Percentiles rank a stretch among this genome's conserved stretches.
Conservation (phyloP, 1,139 yeast species). For the Lodderomyces pseudojiufengensis region DNA sequence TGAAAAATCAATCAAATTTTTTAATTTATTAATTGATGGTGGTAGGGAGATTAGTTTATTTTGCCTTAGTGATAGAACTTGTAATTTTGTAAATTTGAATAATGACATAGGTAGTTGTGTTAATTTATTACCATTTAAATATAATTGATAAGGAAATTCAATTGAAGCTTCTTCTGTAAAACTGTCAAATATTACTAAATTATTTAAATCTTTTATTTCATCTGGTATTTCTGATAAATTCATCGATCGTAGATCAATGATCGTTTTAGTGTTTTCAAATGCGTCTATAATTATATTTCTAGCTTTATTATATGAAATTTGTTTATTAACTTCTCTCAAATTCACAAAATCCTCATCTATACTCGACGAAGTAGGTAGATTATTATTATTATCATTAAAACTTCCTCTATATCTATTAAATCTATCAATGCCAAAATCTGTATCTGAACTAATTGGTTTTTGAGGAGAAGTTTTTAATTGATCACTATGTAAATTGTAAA, state of each 20-base stretch:
- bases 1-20: slow-evolving; percentile 35
- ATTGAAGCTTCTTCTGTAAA: slow-evolving; percentile 41
- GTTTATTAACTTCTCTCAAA: background rate
- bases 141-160: slow-evolving; percentile 36
- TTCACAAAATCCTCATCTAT: background rate
- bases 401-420: slow-evolving; percentile 38
- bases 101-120: slow-evolving; percentile 33
- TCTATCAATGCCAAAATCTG: slow-evolving; percentile 46
- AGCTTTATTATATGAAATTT: slow-evolving; percentile 22
- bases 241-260: slow-evolving; percentile 36
- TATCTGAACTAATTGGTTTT: slow-evolving; percentile 33
- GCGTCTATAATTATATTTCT: slow-evolving; percentile 33
- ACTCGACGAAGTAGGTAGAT: slow-evolving; percentile 23
- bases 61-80: slow-evolving; percentile 40
- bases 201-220: slow-evolving; percentile 42
- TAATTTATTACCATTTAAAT: slow-evolving; percentile 35
- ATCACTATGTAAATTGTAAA: slow-evolving; percentile 1
- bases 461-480: slow-evolving; percentile 5
- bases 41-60: slow-evolving; percentile 36
- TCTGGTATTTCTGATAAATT: slow-evolving; percentile 38
- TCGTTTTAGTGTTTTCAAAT: slow-evolving; percentile 37
- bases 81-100: slow-evolving; percentile 40
- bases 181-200: slow-evolving; percentile 36
- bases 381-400: slow-evolving; percentile 19
- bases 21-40: slow-evolving; percentile 29